phyloP scores from a whole-genome alignment of 495 filamentous ascomycete species.

The Diplogelasinospora grovesii region DNA sequence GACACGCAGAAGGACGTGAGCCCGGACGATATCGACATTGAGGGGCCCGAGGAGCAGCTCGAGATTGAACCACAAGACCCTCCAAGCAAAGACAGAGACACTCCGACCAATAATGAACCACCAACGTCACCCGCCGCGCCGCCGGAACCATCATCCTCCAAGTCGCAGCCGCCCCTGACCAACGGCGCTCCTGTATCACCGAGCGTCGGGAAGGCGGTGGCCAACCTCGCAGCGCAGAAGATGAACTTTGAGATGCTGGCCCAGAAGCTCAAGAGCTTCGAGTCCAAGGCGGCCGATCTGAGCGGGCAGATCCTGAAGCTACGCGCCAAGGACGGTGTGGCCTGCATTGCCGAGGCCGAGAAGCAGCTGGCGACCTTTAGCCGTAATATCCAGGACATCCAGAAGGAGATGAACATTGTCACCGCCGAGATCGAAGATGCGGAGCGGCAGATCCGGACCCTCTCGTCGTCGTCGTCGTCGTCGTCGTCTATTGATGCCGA shows the following conservation, averaged over 20 bases:
- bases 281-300: slow-evolving; percentile 13
- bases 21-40: slow-evolving; percentile 44
- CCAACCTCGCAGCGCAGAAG: slow-evolving; percentile 13
- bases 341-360: slow-evolving; percentile 11
- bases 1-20: slow-evolving; percentile 22
- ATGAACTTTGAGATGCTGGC: slow-evolving; percentile 16
- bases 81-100: slow-evolving; percentile 6
- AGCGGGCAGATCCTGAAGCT: slow-evolving; percentile 14
- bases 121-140: no score
- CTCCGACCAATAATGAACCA: not conserved
- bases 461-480: no score
- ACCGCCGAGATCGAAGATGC: slow-evolving; percentile 18
- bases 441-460: slow-evolving; percentile 8
- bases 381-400: slow-evolving; percentile 14
- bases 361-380: slow-evolving; percentile 8
- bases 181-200: not conserved
- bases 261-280: slow-evolving; percentile 16
- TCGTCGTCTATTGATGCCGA: not conserved
- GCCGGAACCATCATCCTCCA: slow-evolving; percentile 6
- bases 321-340: slow-evolving; percentile 3
- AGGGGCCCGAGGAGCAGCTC: slow-evolving; percentile 35
- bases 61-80: slow-evolving; percentile 21
- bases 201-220: slow-evolving; percentile 1
- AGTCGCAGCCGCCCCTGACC: slow-evolving; percentile 1
- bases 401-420: slow-evolving; percentile 16